A percentile compares a stretch with the other conserved stretches of the same genome.
These are phyloP conservation scores for Colletotrichum endophyticum DNA, from an alignment of 2,329 filamentous ascomycete genomes.

Conservation along the genomic window DNA sequence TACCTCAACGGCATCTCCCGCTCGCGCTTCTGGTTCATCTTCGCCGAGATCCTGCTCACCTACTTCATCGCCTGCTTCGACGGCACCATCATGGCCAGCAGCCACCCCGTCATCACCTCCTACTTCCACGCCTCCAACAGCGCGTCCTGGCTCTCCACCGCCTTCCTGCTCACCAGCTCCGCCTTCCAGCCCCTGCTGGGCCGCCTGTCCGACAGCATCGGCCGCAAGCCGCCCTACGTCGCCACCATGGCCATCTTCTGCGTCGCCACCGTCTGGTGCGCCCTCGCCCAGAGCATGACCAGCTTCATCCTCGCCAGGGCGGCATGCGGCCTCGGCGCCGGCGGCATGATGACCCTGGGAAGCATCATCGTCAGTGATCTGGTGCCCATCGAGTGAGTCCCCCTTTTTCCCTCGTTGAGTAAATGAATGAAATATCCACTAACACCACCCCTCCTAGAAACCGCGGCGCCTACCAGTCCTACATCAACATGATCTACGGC, in stretches of 20 bases:
- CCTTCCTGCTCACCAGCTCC: constrained; percentile 78
- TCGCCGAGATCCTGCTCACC: constrained; percentile 60
- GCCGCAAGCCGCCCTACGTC: constrained; percentile 71
- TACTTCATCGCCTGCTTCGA: constrained; percentile 72
- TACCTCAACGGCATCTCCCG: constrained; percentile 53
- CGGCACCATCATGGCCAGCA: constrained; percentile 81
- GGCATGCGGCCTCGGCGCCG: constrained; percentile 75
- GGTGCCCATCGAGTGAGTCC: constrained; percentile 70
- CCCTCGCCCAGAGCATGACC: constrained; percentile 68
- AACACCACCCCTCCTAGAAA: constrained; percentile 29
- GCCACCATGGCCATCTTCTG: constrained; percentile 67
- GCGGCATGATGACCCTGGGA: constrained; percentile 45
- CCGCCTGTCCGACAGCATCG: constrained; percentile 75
- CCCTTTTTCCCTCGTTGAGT: too few species aligned
- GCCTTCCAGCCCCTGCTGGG: constrained; percentile 78
- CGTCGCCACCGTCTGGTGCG: constrained; percentile 72
- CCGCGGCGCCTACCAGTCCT: constrained; percentile 75
- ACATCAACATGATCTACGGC: constrained; percentile 71
- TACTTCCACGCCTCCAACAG: constrained; percentile 80
- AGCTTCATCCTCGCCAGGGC: constrained; percentile 74
- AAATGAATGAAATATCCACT: too few species aligned
- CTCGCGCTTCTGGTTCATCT: constrained; percentile 67
- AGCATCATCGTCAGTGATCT: constrained; percentile 51
- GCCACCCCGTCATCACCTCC: constrained; percentile 81
- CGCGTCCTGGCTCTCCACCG: constrained; percentile 83